Base-by-base conservation (phyloP, 2,329 filamentous ascomycete genomes). In the Bimuria novae-zelandiae region DNA sequence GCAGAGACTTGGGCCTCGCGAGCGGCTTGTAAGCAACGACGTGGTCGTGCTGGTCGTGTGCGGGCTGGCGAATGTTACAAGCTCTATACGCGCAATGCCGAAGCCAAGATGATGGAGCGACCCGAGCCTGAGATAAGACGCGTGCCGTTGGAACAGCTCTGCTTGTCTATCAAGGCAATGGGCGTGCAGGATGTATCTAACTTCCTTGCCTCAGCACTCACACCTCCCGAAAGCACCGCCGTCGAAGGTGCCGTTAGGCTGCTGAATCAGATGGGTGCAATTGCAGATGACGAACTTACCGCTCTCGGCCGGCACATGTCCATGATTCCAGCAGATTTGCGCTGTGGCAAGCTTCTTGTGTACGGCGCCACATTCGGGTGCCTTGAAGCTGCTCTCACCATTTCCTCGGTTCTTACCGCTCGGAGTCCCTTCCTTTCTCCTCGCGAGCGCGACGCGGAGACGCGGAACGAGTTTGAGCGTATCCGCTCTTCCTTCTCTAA, bases 1-100 rank as follows among this genome's bases (percentile, higher is more conserved):
- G 89, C 93, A 62, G 94, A 99, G 76, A 92, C 91, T 0, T 99
- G 92, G 92, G 94, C 92, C 0, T 97, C 93, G 1, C 85, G 86
- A 35, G 93, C 94, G 7, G 93, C 94, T 3, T 96, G 92, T 72
- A 96, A 97, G 74, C 94, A 99, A 72, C 86, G 94, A 32, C 87
- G 92, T 49, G 94, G 94, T 69, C 88, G 94, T 78, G 94, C 94
- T 23, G 94, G 94, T 68, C 88, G 94, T 82, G 94, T 99, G 0
- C 86, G 91, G 50, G 89, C 89, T 21, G 94, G 94, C 50, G 87
- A 86, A 61, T 97, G 93, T 79, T 99, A 96, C 80, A 97, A 97
- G 75, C 82, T 99, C 2, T 99, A 91, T 74, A 97, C 94, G 0
- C 83, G 87, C 53, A 90, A 89, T 60, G 86, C 93, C 7, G 94